A percentile compares a stretch with the other conserved stretches of the same genome.
Conservation (phyloP, 352 stramenopile genomes). For the Phytophthora ramorum region DNA sequence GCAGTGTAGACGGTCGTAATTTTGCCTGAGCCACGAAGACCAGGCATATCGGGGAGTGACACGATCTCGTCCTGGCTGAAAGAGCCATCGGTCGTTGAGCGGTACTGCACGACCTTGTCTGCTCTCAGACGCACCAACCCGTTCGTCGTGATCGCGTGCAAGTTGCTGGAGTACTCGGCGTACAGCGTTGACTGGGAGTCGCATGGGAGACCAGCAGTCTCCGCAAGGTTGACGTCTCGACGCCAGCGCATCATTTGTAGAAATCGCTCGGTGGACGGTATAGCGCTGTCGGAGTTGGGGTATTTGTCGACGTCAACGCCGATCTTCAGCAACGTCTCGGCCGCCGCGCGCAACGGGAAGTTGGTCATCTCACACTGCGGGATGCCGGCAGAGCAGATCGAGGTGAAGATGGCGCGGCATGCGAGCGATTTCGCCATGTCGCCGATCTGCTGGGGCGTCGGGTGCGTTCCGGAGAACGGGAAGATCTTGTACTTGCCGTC, state of each 20-base stretch:
- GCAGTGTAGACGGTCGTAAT: conserved; percentile 3
- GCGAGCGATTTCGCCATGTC: conserved; percentile 38
- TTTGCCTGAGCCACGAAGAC: background rate
- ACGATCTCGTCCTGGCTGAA: conserved; percentile 32
- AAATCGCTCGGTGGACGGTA: conserved; percentile 51
- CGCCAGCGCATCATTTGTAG: conserved; percentile 53
- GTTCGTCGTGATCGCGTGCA: conserved; percentile 46
- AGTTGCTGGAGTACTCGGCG: conserved; percentile 47
- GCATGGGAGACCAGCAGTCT: conserved; percentile 40
- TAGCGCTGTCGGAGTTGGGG: conserved; percentile 2
- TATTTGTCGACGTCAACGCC: conserved; percentile 45
- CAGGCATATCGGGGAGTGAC: conserved; percentile 16
- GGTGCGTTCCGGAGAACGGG: conserved; percentile 45
- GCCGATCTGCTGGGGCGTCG: conserved; percentile 45
- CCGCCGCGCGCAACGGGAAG: conserved; percentile 49
- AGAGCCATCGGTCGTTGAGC: conserved; percentile 14
- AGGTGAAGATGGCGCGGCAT: conserved; percentile 56
- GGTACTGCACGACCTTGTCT: conserved; percentile 56
- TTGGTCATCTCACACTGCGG: conserved; percentile 57
- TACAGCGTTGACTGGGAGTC: conserved; percentile 56
- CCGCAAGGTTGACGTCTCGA: conserved; percentile 53
- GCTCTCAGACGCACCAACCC: conserved; percentile 44
- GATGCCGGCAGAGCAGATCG: conserved; percentile 42
- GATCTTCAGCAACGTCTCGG: conserved; percentile 63
- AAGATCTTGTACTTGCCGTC: conserved; percentile 65